phyloP scores from a whole-genome alignment of 768 basidiomycete species.

The Lentinula aciculospora region DNA sequence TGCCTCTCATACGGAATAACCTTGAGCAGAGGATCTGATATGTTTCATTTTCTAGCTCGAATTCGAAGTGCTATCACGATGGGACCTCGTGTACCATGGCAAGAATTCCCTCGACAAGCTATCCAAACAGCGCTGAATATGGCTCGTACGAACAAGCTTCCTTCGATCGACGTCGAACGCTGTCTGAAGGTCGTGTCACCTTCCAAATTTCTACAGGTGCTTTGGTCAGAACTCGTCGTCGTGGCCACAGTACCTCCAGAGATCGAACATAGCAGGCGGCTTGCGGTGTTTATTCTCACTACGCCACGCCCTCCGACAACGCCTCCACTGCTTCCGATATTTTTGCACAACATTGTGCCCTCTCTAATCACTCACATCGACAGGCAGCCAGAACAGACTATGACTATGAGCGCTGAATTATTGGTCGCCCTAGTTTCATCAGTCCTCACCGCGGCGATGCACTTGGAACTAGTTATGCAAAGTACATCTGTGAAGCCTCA shows the following conservation, averaged over 20 bases:
- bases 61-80: conserved; percentile 9
- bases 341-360: conserved; percentile 64
- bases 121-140: conserved; percentile 51
- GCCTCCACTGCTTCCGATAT: conserved; percentile 69
- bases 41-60: background rate
- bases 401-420: conserved; percentile 53
- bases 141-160: conserved; percentile 58
- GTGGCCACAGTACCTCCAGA: conserved; percentile 48
- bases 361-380: conserved; percentile 54
- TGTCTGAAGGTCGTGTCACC: conserved; percentile 57
- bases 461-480: conserved; percentile 65
- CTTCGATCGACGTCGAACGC: conserved; percentile 59
- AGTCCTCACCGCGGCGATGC: conserved; percentile 58
- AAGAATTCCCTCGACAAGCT: conserved; percentile 50
- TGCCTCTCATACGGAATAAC: conserved; percentile 2
- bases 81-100: conserved; percentile 29
- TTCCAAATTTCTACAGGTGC: conserved; percentile 52
- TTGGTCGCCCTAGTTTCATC: conserved; percentile 62
- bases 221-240: conserved; percentile 64
- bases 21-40: background rate
- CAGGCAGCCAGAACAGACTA: conserved; percentile 41
- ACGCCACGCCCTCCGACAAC: conserved; percentile 46
- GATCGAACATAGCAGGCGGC: conserved; percentile 54
- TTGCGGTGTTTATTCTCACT: conserved; percentile 65
- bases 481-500: conserved; percentile 44